Percentiles rank a stretch among this genome's conserved stretches.
These are phyloP conservation scores for Yarrowia galli DNA, from an alignment of 1,139 yeast genomes.

Conservation along the genomic window DNA sequence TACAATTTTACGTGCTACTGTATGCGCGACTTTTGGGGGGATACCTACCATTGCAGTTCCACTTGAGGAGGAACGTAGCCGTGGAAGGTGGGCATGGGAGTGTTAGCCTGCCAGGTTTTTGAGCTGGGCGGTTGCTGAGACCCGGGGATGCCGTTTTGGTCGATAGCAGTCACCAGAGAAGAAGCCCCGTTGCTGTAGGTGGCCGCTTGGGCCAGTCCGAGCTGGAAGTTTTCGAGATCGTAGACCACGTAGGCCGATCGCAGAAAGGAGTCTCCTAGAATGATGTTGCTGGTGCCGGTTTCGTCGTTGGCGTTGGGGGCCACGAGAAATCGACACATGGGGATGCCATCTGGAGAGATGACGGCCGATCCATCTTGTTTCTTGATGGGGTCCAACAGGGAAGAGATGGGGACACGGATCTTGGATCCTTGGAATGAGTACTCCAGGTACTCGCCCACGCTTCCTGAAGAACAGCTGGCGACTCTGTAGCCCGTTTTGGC, in stretches of 20 bases:
- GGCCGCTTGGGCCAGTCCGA: conserved; percentile 71
- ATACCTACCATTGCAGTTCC: conserved; percentile 16
- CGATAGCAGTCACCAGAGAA: conserved; percentile 17
- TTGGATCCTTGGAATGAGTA: conserved; percentile 47
- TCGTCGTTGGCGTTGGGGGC: conserved; percentile 23
- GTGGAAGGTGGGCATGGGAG: conserved; percentile 34
- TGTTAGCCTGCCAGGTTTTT: conserved; percentile 17
- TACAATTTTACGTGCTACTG: too few relatives aligned
- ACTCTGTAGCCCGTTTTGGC: not conserved
- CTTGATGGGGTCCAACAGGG: conserved; percentile 44
- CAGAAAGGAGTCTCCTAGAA: conserved; percentile 76
- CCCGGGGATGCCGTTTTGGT: conserved; percentile 14
- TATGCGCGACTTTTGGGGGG: too few relatives aligned
- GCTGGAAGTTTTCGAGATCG: conserved; percentile 69
- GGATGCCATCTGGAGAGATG: not conserved
- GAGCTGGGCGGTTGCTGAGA: not conserved
- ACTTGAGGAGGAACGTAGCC: conserved; percentile 6
- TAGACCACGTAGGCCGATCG: conserved; percentile 78
- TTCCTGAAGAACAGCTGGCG: conserved; percentile 4
- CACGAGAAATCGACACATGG: conserved; percentile 20
- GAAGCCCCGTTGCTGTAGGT: conserved; percentile 2
- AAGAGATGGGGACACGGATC: conserved; percentile 46
- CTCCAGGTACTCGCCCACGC: conserved; percentile 43
- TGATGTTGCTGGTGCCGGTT: conserved; percentile 40
- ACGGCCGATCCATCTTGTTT: conserved; percentile 3